Base-by-base conservation (phyloP, 345 rosid species). In the Citrus cavaleriei region DNA sequence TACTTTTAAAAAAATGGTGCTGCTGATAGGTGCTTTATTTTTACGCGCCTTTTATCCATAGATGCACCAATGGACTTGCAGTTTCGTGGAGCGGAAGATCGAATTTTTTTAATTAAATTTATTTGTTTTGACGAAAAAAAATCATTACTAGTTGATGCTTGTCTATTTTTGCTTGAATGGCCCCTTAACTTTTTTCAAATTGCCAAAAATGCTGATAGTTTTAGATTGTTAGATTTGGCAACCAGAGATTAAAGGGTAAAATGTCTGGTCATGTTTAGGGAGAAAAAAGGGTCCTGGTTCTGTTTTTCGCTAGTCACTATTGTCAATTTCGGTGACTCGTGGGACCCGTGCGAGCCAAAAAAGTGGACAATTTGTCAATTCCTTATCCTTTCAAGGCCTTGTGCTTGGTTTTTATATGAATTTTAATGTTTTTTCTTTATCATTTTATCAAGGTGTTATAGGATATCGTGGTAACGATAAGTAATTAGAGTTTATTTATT, bases 11-110 rank as follows among this genome's bases (percentile, higher is more conserved):
- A 18, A 16, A 54, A 30, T 18, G 27, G 14, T 19, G n/a, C 22
- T 46, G 37, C 49, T 35, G n/a, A 55, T 59, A 18, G 51, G 55
- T 22, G 81, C 78, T 76, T 83, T 65, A 57, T 76, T 70, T 74
- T 28, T n/a, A 75, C 72, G 80, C 74, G 32, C 74, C 27, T 79
- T 78, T 71, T 18, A 10, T 24, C 8, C 6, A 35, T 22, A 24
- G 54, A 68, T 46, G n/a, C n/a, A 35, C 79, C 77, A 76, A 79
- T 77, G 25, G 22, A 61, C 21, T 79, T 12, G 7, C 2, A 21
- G 74, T 32, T 51, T 55, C 58, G 71, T 70, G 81, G 62, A 19
- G 60, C 2, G 19, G 57, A 51, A 51, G 6, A 16, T 4, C 1
- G 21, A 51, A 16, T 51, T 51, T 51, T 51, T 51, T 51, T 51